Base-by-base conservation (phyloP, 2,329 filamentous ascomycete genomes). In the Plenodomus tracheiphilus region DNA sequence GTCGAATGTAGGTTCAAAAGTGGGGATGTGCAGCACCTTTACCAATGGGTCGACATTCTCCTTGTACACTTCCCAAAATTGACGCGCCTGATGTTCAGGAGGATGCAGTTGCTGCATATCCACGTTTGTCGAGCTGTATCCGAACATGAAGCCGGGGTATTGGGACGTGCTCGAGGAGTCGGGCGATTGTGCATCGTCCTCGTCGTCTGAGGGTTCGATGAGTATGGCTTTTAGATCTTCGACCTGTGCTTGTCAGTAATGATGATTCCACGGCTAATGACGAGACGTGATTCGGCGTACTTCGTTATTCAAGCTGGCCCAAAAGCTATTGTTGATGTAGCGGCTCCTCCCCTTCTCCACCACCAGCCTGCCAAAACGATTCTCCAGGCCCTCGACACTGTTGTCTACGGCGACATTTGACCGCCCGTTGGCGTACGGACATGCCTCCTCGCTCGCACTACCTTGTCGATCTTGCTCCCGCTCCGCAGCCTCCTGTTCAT, bases 321-420 rank as follows among this genome's bases (percentile, higher is more conserved):
- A 91, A 62, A 91, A 89, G 6, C 83, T 86, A 67, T 84, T 89
- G 73, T 86, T 89, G 58, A 92, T 83, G 66, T 91, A 92, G 65
- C 86, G 78, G 46, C 83, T 85, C 50, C 82, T 83, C 34, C 85
- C 85, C 46, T 91, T 86, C 53, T 87, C 86, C 30, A 91, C 74
- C 0, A 91, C 85, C 43, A 92, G 71, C 25, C 87, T 77, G 2
- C 88, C 86, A 69, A 88, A 86, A 46, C 83, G 77, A 38, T 74
- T 81, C 61, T 79, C 75, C 19, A 74, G 54, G n/a, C 69, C 68
- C 36, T 71, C 65, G 1, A 70, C 59, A 20, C 58, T 70, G 36
- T 63, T 61, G 41, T 74, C 67, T n/a, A 58, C 47, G 8, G 54
- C 60, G 6, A 68, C 62, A 9, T 51, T 61, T 8, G 63, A 38